Evolutionary conservation across 2,329 filamentous ascomycete species (phyloP).

Genomic region (Cladophialophora bantiana): DNA sequence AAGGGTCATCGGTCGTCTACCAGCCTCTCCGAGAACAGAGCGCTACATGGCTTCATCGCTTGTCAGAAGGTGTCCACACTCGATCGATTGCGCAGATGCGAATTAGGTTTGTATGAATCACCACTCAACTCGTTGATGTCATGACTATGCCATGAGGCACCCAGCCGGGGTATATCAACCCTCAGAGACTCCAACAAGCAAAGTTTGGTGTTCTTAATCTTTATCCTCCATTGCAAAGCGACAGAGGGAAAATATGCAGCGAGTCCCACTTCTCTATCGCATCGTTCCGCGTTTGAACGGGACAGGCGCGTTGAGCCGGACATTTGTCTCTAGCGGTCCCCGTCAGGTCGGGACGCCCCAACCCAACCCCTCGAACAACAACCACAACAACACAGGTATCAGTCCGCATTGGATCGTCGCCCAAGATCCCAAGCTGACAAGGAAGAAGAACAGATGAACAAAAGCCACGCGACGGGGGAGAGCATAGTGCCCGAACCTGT

Average conservation of each 20-base stretch:
- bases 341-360: background rate
- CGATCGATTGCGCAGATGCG: background rate
- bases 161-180: constrained; percentile 1
- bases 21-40: background rate
- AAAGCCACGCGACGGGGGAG: background rate
- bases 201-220: background rate
- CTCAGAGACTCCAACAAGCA: background rate
- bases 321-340: constrained; percentile 3
- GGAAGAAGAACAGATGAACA: background rate
- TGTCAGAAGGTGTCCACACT: background rate
- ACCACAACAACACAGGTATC: background rate
- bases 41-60: background rate
- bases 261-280: constrained; percentile 3
- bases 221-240: background rate
- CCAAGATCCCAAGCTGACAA: background rate
- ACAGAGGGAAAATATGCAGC: constrained; percentile 5
- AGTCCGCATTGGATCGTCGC: background rate
- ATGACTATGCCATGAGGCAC: constrained; percentile 2
- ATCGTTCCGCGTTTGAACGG: background rate
- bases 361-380: background rate
- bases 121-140: constrained; percentile 12
- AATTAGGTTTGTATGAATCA: constrained; percentile 12
- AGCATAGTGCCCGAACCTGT: background rate
- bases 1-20: background rate
- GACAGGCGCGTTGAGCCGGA: constrained; percentile 1